phyloP scores from a whole-genome alignment of 2,329 filamentous ascomycete species.

The Stylonectria norvegica region DNA sequence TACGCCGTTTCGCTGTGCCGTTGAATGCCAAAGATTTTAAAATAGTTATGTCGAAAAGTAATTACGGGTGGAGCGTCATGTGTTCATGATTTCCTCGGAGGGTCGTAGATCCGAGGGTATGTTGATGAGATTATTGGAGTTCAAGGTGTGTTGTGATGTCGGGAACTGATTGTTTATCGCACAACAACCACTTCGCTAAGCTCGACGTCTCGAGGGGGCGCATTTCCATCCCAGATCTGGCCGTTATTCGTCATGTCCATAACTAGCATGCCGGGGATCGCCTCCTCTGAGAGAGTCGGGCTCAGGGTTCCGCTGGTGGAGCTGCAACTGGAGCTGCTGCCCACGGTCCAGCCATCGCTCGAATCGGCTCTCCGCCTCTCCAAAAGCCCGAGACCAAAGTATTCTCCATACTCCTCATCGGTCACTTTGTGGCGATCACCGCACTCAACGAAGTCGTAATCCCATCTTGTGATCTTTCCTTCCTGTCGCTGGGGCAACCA shows the following conservation, averaged over 20 bases:
- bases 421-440: constrained; percentile 55
- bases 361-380: constrained; percentile 47
- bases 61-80: constrained; percentile 28
- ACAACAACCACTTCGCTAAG: constrained; percentile 45
- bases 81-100: constrained; percentile 23
- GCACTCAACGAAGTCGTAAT: constrained; percentile 89
- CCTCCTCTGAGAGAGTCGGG: constrained; percentile 46
- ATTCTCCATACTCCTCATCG: constrained; percentile 48
- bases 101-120: constrained; percentile 8
- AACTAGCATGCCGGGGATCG: constrained; percentile 32
- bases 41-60: constrained; percentile 32
- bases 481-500: constrained; percentile 79
- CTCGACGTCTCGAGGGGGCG: constrained; percentile 40
- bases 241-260: constrained; percentile 37
- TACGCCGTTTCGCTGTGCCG: constrained; percentile 41
- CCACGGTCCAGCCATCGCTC: constrained; percentile 87
- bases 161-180: constrained; percentile 27
- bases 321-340: constrained; percentile 68
- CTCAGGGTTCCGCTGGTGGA: constrained; percentile 50
- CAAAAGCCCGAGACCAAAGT: constrained; percentile 46
- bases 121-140: constrained; percentile 13
- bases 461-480: constrained; percentile 87
- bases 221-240: constrained; percentile 25
- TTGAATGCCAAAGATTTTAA: constrained; percentile 40
- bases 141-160: not conserved